phyloP scores from a whole-genome alignment of 148 eudicot species.

The Vaccinium myrtillus region DNA sequence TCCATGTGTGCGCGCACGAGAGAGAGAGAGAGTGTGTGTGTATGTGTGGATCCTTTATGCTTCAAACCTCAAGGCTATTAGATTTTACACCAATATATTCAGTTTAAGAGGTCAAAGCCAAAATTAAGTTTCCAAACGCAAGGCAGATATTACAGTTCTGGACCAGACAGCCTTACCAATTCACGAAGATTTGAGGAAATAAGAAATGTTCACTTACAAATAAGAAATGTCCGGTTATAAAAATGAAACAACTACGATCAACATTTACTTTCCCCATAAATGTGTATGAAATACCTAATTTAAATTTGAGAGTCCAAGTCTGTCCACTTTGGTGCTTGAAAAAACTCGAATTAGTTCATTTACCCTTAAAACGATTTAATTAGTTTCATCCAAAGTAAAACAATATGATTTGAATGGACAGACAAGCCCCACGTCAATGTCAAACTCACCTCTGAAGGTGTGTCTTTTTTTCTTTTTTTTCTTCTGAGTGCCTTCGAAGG shows the following conservation, averaged over 20 bases:
- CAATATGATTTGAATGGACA: background rate
- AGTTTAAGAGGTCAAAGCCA: background rate
- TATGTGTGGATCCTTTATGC: background rate
- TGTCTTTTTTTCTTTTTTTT: slow-evolving; percentile 20
- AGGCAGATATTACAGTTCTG: slow-evolving; percentile 1
- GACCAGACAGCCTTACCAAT: background rate
- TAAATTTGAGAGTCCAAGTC: background rate
- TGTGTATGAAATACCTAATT: background rate
- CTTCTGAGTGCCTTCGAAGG: too few relatives aligned
- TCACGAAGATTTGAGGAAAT: background rate
- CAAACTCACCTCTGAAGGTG: slow-evolving; percentile 71
- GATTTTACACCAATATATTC: background rate
- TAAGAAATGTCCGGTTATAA: background rate
- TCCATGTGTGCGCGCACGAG: background rate
- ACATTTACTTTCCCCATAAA: slow-evolving; percentile 1
- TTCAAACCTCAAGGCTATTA: slow-evolving; percentile 6
- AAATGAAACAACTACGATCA: background rate
- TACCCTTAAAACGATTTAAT: background rate
- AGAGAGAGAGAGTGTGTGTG: too few relatives aligned
- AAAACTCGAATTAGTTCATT: background rate
- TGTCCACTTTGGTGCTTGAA: background rate
- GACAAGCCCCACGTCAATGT: background rate
- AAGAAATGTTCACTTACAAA: background rate
- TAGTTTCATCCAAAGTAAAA: background rate
- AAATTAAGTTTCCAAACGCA: background rate